Conservation (phyloP, 1,284 basidiomycete species). For the Anthracocystis panici-leucophaei region DNA sequence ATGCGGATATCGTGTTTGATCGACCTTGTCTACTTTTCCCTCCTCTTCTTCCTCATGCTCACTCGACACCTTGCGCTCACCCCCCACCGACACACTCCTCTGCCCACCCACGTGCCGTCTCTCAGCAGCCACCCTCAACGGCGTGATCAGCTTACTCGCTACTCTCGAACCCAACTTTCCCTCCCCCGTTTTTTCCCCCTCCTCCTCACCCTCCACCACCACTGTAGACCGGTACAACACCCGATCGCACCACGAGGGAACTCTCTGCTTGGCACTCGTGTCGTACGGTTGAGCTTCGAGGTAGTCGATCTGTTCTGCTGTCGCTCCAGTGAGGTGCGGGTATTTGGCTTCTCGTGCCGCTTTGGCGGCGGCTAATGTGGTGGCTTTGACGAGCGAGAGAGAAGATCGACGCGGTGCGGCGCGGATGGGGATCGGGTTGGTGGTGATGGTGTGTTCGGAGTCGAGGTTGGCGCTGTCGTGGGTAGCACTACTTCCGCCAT, state of each 20-base stretch:
- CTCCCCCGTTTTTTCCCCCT: conserved; percentile 13
- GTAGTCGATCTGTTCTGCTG: conserved; percentile 49
- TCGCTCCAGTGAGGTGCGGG: conserved; percentile 42
- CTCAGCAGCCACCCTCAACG: conserved; percentile 42
- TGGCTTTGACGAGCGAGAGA: conserved; percentile 17
- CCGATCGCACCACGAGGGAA: conserved; percentile 72
- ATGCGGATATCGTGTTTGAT: conserved; percentile 27
- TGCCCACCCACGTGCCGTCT: conserved; percentile 27
- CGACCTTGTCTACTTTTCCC: conserved; percentile 20
- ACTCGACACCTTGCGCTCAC: conserved; percentile 30
- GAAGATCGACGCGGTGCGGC: conserved; percentile 32
- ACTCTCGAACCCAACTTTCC: conserved; percentile 32
- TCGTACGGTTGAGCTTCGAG: conserved; percentile 71
- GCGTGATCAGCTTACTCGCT: conserved; percentile 36
- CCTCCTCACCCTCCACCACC: conserved; percentile 27
- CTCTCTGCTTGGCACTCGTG: conserved; percentile 72
- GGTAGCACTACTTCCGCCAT: conserved; percentile 1
- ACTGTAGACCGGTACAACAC: conserved; percentile 66
- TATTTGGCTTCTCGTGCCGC: conserved; percentile 42
- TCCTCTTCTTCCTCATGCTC: conserved; percentile 20
- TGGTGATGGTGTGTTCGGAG: neutral
- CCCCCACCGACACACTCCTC: conserved; percentile 28
- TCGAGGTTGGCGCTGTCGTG: neutral
- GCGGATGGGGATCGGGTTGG: neutral
- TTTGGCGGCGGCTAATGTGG: conserved; percentile 26